Evolutionary conservation across 805 yeast species (phyloP).

Genomic region (Cyberlindnera mycetangii): DNA sequence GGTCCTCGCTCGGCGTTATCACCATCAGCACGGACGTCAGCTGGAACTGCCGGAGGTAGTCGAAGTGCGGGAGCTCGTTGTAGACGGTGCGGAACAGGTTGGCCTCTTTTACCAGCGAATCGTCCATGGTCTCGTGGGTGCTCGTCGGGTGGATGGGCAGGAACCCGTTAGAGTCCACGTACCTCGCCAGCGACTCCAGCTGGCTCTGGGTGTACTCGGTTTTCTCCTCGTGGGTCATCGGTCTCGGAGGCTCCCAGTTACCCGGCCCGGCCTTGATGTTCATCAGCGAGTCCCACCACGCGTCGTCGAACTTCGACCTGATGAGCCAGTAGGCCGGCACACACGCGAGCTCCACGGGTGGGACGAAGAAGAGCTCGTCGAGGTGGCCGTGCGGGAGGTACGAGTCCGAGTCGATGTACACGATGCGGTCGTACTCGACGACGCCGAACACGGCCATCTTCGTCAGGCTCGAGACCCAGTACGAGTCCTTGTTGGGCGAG

Average conservation of each 20-base stretch:
- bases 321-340: slow-evolving; percentile 43
- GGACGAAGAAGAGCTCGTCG: slow-evolving; percentile 52
- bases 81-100: slow-evolving; percentile 31
- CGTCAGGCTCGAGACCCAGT: slow-evolving; percentile 52
- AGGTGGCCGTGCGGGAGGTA: slow-evolving; percentile 35
- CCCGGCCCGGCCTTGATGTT: slow-evolving; percentile 7
- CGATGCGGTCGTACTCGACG: slow-evolving; percentile 47
- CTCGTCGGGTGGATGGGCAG: background rate
- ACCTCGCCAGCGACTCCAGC: slow-evolving; percentile 28
- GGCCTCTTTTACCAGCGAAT: slow-evolving; percentile 6
- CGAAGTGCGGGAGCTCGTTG: slow-evolving; percentile 36
- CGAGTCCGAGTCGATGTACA: slow-evolving; percentile 60
- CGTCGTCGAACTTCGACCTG: slow-evolving; percentile 24
- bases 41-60: slow-evolving; percentile 28
- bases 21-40: slow-evolving; percentile 54
- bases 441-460: slow-evolving; percentile 51
- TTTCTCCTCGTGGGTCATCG: slow-evolving; percentile 26
- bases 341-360: slow-evolving; percentile 43
- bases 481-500: background rate
- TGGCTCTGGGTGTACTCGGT: slow-evolving; percentile 51
- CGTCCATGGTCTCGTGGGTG: background rate
- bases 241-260: slow-evolving; percentile 19
- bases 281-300: slow-evolving; percentile 8
- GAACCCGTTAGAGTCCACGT: background rate
- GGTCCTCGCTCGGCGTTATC: slow-evolving; percentile 41